Evolutionary conservation across 345 rosid genomes (phyloP), one percentile per base, ranked within the genome.

Genomic region (Lepidium sativum): DNA sequence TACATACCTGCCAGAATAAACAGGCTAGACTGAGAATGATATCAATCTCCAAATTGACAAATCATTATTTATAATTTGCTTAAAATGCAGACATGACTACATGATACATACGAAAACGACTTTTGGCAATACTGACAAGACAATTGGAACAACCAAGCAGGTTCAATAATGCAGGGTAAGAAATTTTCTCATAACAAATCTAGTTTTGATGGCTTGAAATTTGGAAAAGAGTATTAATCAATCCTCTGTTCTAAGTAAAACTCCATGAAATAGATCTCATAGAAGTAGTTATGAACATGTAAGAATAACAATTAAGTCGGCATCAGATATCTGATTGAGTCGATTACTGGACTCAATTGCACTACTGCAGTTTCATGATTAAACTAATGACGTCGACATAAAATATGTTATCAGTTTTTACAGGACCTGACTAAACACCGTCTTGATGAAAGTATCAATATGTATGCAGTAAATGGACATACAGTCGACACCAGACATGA

Each of bases 1-100:
- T 35, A 94, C 99, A 75, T 90, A 94, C 83, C 97, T 94, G 79
- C 72, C 65, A 79, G 37, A 54, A 23, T 0, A 63, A 70, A 63
- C 35, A 65, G 21, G 43, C 38, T 52, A 38, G 44, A n/a, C 37
- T 70, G 54, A 80, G 58, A 62, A 67, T 12, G 48, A 34, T 31
- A 16, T 18, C 17, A 20, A 21, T 62, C 40, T 48, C 52, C 53
- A 67, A 8, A 52, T 23, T 8, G 34, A 5, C 69, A 67, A 60
- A 45, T 33, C 33, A 32, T 51, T 13, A 56, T 41, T 38, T 55
- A 11, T 23, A 42, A 5, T n/a, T 47, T 18, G 9, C 75, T 29
- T 9, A 70, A 25, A 38, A 41, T 47, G 51, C 56, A 56, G 21
- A 55, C 21, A 48, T 31, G 32, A 69, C 25, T 18, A 18, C 17